Conservation (phyloP, 1,139 yeast species). For the Candida sanyaensis region DNA sequence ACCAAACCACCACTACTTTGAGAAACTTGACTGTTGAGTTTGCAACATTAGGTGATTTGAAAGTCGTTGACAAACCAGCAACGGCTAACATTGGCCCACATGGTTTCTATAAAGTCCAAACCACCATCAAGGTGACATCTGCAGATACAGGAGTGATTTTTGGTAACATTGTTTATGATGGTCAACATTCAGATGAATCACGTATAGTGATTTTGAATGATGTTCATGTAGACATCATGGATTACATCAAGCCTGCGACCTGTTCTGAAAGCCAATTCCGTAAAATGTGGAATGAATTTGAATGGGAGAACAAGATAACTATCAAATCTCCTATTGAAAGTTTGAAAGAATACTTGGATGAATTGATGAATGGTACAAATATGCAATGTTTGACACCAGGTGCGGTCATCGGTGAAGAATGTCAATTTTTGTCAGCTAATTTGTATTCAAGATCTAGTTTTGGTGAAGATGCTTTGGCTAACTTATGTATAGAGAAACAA, state of each 20-base stretch:
- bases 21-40: slow-evolving; percentile 93
- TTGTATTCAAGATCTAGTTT: slow-evolving; percentile 90
- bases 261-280: slow-evolving; percentile 92
- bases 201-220: slow-evolving; percentile 92
- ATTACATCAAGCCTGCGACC: slow-evolving; percentile 91
- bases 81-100: slow-evolving; percentile 96
- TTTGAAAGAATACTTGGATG: slow-evolving; percentile 77
- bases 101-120: slow-evolving; percentile 87
- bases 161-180: slow-evolving; percentile 96
- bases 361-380: slow-evolving; percentile 80
- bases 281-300: slow-evolving; percentile 98
- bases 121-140: slow-evolving; percentile 91
- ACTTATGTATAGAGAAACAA: slow-evolving; percentile 86
- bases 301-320: slow-evolving; percentile 98
- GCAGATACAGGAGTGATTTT: slow-evolving; percentile 98
- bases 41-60: slow-evolving; percentile 94
- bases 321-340: slow-evolving; percentile 71
- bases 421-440: slow-evolving; percentile 93
- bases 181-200: slow-evolving; percentile 88
- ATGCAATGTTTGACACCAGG: slow-evolving; percentile 95
- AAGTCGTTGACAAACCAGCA: slow-evolving; percentile 90
- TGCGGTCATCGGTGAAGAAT: slow-evolving; percentile 81
- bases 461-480: slow-evolving; percentile 98
- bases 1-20: slow-evolving; percentile 89
- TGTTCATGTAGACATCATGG: slow-evolving; percentile 95